A percentile compares a stretch with the other conserved stretches of the same genome.
phyloP scores from a whole-genome alignment of 2,329 filamentous ascomycete species.

The Hypocrella siamensis region DNA sequence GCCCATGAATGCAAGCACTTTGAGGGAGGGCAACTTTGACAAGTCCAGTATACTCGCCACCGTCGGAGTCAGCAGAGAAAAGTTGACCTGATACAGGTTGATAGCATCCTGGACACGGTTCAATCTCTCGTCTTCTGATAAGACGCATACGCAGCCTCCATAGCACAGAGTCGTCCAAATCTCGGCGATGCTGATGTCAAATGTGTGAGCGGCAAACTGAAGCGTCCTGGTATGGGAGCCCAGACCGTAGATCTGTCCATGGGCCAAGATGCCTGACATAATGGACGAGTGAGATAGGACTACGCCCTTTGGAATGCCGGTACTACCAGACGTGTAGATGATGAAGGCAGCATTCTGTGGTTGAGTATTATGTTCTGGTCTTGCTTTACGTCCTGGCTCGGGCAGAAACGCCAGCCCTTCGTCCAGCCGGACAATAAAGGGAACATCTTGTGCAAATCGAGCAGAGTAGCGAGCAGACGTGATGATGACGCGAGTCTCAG shows the following conservation, averaged over 20 bases:
- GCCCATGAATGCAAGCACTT: neutral
- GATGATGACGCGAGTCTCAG: neutral
- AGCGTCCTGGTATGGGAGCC: neutral
- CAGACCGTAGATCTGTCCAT: neutral
- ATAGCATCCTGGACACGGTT: neutral
- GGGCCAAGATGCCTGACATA: neutral
- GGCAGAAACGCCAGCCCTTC: neutral
- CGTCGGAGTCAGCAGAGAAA: neutral
- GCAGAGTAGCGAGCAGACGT: neutral
- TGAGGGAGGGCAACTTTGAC: neutral
- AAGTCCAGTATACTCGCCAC: neutral
- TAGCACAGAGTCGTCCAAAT: constrained; percentile 1
- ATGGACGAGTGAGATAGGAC: neutral
- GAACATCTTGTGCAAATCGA: neutral
- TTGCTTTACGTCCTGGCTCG: neutral
- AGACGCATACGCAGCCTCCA: constrained; percentile 4
- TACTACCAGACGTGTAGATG: neutral
- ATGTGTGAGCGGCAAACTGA: neutral
- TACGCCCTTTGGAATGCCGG: neutral
- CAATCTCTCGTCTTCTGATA: constrained; percentile 1
- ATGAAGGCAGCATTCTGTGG: neutral
- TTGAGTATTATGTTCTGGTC: neutral
- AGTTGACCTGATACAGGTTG: neutral
- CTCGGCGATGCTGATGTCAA: constrained; percentile 2
- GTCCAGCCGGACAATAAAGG: neutral